These are phyloP conservation scores for Paecilomyces dactylethromorphus DNA, from an alignment of 2,329 filamentous ascomycete species.

Conservation along the genomic window DNA sequence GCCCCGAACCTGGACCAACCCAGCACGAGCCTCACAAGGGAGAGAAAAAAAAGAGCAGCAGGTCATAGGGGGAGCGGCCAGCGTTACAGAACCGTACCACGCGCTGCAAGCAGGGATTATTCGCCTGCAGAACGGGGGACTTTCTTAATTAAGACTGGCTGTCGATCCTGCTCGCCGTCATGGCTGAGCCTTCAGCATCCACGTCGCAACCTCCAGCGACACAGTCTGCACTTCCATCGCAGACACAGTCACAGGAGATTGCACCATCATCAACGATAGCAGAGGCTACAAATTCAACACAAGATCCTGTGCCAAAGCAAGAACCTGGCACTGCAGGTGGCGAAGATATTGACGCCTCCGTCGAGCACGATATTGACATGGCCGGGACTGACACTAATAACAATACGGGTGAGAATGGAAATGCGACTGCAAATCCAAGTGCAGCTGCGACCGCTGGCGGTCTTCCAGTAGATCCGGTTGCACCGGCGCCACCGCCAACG, in stretches of 20 bases:
- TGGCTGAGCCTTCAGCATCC: constrained; percentile 14
- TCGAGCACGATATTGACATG: constrained; percentile 33
- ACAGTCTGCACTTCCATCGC: constrained; percentile 14
- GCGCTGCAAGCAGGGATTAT: not conserved
- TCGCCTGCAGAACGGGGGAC: not conserved
- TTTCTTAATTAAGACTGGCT: not conserved
- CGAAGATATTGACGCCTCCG: constrained; percentile 23
- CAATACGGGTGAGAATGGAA: constrained; percentile 11
- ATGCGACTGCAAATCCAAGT: constrained; percentile 13
- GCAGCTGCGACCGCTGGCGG: constrained; percentile 9
- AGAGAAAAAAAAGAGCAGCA: not conserved
- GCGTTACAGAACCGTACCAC: not conserved
- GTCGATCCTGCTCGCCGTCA: not conserved
- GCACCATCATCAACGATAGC: constrained; percentile 14
- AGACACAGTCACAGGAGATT: constrained; percentile 8
- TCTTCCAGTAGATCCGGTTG: constrained; percentile 38
- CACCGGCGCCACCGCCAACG: constrained; percentile 51
- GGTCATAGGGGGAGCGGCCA: not conserved
- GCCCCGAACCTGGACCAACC: not conserved
- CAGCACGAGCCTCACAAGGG: not conserved
- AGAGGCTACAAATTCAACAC: constrained; percentile 8
- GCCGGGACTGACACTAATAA: constrained; percentile 16
- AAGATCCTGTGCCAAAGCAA: constrained; percentile 12
- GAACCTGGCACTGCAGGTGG: constrained; percentile 18
- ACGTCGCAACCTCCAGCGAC: constrained; percentile 16